phyloP scores from a whole-genome alignment of 345 rosid genomes.

The Limnanthes douglasii region DNA sequence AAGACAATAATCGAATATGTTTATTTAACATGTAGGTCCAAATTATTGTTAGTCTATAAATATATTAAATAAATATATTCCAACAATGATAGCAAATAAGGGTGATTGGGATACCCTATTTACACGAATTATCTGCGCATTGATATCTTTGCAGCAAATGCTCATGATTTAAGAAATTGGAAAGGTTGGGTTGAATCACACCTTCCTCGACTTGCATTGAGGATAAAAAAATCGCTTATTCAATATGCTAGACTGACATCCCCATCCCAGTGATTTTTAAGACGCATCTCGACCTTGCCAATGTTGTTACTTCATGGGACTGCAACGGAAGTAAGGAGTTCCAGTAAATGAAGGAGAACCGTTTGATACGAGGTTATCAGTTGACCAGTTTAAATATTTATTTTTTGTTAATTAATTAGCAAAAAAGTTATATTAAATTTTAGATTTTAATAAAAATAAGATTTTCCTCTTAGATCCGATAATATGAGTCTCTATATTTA shows the following conservation, averaged over 20 bases:
- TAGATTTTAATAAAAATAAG: no score
- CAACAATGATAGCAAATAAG: constrained; percentile 62
- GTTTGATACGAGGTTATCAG: constrained; percentile 83
- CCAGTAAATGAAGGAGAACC: constrained; percentile 59
- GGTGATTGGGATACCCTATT: constrained; percentile 88
- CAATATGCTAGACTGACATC: constrained; percentile 90
- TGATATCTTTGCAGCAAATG: constrained; percentile 68
- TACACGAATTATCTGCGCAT: constrained; percentile 83
- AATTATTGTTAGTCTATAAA: no score
- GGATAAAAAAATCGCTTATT: constrained; percentile 75
- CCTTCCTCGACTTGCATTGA: constrained; percentile 80
- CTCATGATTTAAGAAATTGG: constrained; percentile 78
- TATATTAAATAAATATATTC: no score
- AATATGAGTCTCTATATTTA: no score
- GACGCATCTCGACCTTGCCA: constrained; percentile 57
- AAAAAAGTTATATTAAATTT: no score
- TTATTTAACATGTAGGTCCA: no score
- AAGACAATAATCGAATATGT: no score
- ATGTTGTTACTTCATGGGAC: constrained; percentile 84
- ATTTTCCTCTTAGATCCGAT: no score
- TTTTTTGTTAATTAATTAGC: no score
- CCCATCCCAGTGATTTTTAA: constrained; percentile 73
- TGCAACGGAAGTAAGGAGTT: constrained; percentile 90
- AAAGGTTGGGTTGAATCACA: constrained; percentile 99
- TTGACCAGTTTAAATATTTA: constrained; percentile 70